Conservation (phyloP, 2,329 filamentous ascomycete species). For the Stagonosporopsis cucurbitacearum region DNA sequence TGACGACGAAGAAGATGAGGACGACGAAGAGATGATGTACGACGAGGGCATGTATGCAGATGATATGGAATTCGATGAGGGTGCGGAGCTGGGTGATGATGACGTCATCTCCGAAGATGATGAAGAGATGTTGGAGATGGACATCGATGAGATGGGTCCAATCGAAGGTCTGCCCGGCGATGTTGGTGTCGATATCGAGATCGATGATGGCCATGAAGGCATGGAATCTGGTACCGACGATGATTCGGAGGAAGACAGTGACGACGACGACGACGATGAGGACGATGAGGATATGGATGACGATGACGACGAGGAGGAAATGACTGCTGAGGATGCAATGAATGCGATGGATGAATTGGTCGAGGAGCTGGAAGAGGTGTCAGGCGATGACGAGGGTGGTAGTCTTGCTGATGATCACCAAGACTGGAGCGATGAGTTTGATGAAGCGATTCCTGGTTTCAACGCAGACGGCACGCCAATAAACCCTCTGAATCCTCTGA, state of each 20-base stretch:
- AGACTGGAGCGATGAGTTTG: slow-evolving; percentile 57
- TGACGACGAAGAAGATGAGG: slow-evolving; percentile 65
- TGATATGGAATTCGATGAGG: slow-evolving; percentile 89
- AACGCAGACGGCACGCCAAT: slow-evolving; percentile 61
- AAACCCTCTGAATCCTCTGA: slow-evolving; percentile 37
- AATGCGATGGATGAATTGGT: slow-evolving; percentile 36
- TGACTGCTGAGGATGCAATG: slow-evolving; percentile 47
- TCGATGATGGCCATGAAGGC: slow-evolving; percentile 70
- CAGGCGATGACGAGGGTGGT: slow-evolving; percentile 56
- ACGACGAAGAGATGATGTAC: slow-evolving; percentile 77
- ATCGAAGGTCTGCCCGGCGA: slow-evolving; percentile 70
- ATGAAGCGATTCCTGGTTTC: slow-evolving; percentile 49
- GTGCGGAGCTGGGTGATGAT: slow-evolving; percentile 64
- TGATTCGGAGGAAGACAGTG: slow-evolving; percentile 61
- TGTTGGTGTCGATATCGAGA: slow-evolving; percentile 84
- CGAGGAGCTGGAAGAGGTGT: slow-evolving; percentile 53
- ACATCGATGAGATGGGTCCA: slow-evolving; percentile 78
- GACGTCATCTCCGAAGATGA: slow-evolving; percentile 90
- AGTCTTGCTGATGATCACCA: slow-evolving; percentile 52
- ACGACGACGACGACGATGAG: slow-evolving; percentile 61
- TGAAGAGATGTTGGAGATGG: slow-evolving; percentile 81
- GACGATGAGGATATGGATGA: slow-evolving; percentile 61
- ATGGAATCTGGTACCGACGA: slow-evolving; percentile 63
- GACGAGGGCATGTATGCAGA: slow-evolving; percentile 80
- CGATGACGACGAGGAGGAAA: slow-evolving; percentile 42